Evolutionary conservation across 306 rosid genomes (phyloP), one percentile per base, ranked within the genome.

Genomic region (Medicago lupulina): DNA sequence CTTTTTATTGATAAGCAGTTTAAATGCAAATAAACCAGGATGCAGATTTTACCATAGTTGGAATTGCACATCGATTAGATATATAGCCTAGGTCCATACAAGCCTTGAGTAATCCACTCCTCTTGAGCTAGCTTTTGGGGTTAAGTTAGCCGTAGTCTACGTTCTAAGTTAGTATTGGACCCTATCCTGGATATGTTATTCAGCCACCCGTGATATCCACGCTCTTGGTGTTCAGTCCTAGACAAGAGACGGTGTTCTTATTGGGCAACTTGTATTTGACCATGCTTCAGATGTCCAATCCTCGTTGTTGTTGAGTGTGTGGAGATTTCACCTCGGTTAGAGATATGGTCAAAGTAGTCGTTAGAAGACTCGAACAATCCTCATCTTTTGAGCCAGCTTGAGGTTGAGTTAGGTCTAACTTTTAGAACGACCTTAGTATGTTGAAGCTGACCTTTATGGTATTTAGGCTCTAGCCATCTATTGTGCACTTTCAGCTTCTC

Each of bases 371-470:
- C 11, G 1, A 3, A 58, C 9, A 23, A 23, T 58, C 64, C 39
- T 58, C 64, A 23, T 36, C 9, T 58, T 58, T 58, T 58, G 38
- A 23, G 36, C 8, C 21, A 57, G 63, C 64, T 6, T 21, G n/a
- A 16, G 17, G 15, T 58, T 23, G 64, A 23, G 5, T 13, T 12
- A 59, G 40, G 65, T 25, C 39, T 12, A 11, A 23, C 23, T 12
- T 11, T 0, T 4, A 58, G 64, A 25, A 23, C 39, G 11, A 4
- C 64, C 64, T 58, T 58, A 58, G 64, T 6, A 23, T 21, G 58
- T 38, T 50, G 72, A 47, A 70, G 65, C 47, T 15, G 40, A 57
- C 64, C 39, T 38, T 63, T 67, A 62, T 60, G 46, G 73, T 41
- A 50, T 39, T n/a, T 51, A 25, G 50, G 78, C 60, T 78, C 14